Conservation (phyloP, 306 rosid genomes). For the Ormosia semicastrata region DNA sequence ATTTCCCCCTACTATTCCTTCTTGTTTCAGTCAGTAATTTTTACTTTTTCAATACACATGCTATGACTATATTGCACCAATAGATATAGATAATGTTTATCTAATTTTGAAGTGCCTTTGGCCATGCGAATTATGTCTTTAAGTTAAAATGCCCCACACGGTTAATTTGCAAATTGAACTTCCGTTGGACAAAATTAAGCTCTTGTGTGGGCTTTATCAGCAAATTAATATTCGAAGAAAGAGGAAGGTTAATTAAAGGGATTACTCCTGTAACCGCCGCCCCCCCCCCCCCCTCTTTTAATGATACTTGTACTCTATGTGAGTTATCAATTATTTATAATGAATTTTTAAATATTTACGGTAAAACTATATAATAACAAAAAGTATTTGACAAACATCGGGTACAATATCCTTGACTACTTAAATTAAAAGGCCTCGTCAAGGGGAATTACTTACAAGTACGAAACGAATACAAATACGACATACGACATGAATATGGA, state of each 20-base stretch:
- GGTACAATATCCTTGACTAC: too few species aligned
- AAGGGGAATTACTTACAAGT: too few species aligned
- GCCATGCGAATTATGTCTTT: background rate
- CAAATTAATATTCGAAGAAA: background rate
- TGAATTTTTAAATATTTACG: too few species aligned
- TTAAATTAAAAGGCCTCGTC: too few species aligned
- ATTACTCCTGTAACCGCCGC: too few species aligned
- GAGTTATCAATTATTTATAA: too few species aligned
- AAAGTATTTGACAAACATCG: too few species aligned
- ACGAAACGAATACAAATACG: too few species aligned
- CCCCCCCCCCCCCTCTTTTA: too few species aligned
- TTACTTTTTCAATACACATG: background rate
- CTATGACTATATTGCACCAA: background rate
- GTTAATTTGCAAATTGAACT: background rate
- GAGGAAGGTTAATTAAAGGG: background rate
- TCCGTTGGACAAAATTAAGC: background rate
- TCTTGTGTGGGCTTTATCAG: background rate
- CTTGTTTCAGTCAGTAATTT: background rate
- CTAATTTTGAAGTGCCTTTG: background rate
- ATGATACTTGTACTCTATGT: too few species aligned
- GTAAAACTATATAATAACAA: too few species aligned
- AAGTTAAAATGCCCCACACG: background rate
- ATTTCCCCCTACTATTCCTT: background rate
- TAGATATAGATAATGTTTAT: background rate
- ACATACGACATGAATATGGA: too few species aligned